Evolutionary conservation across 2,329 filamentous ascomycete species (phyloP), one percentile per base, ranked within the genome.

Genomic region (Akanthomyces lecanii): DNA sequence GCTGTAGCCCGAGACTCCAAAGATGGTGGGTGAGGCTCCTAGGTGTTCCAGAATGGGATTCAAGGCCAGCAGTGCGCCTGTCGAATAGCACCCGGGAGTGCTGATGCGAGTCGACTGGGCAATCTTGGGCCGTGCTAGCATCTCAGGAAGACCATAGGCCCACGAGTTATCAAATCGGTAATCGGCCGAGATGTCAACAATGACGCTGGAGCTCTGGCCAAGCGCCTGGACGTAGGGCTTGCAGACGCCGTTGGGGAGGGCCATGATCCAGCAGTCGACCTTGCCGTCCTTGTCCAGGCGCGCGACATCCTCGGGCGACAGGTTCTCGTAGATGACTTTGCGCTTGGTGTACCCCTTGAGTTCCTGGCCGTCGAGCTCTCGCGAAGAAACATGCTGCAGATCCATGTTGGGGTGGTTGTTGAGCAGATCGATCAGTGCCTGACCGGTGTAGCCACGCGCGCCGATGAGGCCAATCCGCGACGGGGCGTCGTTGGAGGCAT

Each of bases 201-300:
- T 90, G 47, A 98, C 81, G 69, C 90, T 92, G 66, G 84, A 84
- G 70, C 82, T 79, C 64, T 74, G 70, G 11, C 93, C 85, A 60
- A 98, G 85, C 8, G 94, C 94, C 67, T 98, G 91, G 11, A 98
- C 89, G 69, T 89, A 99, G 0, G 95, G 93, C 78, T 92, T 90
- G 85, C 92, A 97, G 56, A 97, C 92, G 65, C 91, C 91, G 72
- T 98, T 99, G 51, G 94, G 95, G 36, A 98, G 86, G 42, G 95
- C 95, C 91, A 98, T 95, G 51, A 98, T 91, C 93, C 93, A 98
- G 78, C 91, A 95, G 79, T 98, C 94, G 56, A 98, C 88, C 71
- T 93, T 86, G 58, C 90, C 90, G 38, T 89, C 86, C 73, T 90
- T 88, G 66, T 95, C 91, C 85, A 98, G 91, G 63, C 87, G 84